A percentile compares a stretch with the other conserved stretches of the same genome.
These are phyloP conservation scores for Boeremia lycopersici DNA, from an alignment of 2,329 filamentous ascomycete species.

Conservation along the genomic window DNA sequence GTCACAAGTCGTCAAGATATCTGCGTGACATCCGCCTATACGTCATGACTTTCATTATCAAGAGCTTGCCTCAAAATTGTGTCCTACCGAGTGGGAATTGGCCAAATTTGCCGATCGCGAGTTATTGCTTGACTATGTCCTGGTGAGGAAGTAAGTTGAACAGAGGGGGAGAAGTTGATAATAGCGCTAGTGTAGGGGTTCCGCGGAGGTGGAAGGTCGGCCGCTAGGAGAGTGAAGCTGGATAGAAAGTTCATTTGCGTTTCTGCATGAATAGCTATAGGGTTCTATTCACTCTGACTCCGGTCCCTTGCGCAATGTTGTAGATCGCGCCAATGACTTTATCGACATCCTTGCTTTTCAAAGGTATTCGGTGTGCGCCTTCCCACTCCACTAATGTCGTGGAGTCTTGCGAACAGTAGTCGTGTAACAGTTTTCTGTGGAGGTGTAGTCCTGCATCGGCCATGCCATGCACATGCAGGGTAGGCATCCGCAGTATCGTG, in stretches of 20 bases:
- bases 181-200: background rate
- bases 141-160: too few relatives aligned
- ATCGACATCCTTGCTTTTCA: conserved; percentile 70
- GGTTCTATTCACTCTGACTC: conserved; percentile 46
- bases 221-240: background rate
- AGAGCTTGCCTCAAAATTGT: background rate
- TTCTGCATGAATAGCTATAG: conserved; percentile 16
- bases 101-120: background rate
- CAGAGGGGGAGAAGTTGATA: background rate
- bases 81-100: background rate
- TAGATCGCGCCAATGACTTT: conserved; percentile 60
- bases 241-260: background rate
- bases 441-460: conserved; percentile 64
- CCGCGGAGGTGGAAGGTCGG: background rate
- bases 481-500: conserved; percentile 62
- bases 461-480: conserved; percentile 71
- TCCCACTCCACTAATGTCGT: conserved; percentile 73
- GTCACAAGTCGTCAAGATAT: conserved; percentile 1
- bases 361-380: conserved; percentile 71
- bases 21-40: background rate
- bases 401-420: conserved; percentile 64
- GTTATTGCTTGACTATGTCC: background rate
- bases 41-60: conserved; percentile 3
- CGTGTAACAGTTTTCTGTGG: conserved; percentile 61
- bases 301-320: conserved; percentile 57